A percentile compares a stretch with the other conserved stretches of the same genome.
Evolutionary conservation across 306 rosid genomes (phyloP).

Genomic region (Fragaria ananassa): DNA sequence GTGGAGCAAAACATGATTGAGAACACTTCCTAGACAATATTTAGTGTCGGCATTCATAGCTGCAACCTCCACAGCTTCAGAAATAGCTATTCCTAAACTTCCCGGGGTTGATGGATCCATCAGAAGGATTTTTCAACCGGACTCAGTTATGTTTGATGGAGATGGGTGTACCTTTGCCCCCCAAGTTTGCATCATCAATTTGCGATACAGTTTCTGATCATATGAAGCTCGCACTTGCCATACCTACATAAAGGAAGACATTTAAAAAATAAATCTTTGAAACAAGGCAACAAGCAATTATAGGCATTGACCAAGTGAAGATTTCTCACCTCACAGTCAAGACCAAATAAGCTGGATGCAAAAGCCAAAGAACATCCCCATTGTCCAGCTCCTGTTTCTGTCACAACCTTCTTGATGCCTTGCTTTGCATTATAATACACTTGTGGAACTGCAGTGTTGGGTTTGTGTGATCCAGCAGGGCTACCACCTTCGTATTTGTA

Average conservation of each 20-base stretch:
- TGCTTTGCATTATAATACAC: slow-evolving; percentile 81
- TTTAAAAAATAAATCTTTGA: background rate
- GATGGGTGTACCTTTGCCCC: slow-evolving; percentile 96
- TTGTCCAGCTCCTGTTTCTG: slow-evolving; percentile 99
- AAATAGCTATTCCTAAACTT: slow-evolving; percentile 93
- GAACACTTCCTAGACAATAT: slow-evolving; percentile 92
- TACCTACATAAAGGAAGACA: slow-evolving; percentile 44
- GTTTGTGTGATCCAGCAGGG: slow-evolving; percentile 95
- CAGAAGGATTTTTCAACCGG: slow-evolving; percentile 62
- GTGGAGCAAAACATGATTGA: slow-evolving; percentile 87
- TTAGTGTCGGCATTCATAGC: slow-evolving; percentile 65
- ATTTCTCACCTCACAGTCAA: slow-evolving; percentile 70
- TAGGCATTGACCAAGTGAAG: background rate
- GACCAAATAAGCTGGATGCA: slow-evolving; percentile 83
- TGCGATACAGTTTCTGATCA: slow-evolving; percentile 82
- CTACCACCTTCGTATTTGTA: slow-evolving; percentile 95
- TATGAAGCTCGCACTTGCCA: slow-evolving; percentile 98
- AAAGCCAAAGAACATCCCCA: slow-evolving; percentile 97
- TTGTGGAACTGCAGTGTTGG: slow-evolving; percentile 93
- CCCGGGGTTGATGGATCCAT: slow-evolving; percentile 80
- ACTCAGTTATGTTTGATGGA: slow-evolving; percentile 69
- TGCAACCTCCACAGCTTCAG: slow-evolving; percentile 91
- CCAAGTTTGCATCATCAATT: slow-evolving; percentile 97
- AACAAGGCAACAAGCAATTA: background rate
- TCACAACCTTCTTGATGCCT: slow-evolving; percentile 81